These are phyloP conservation scores for Ricinus communis DNA, from an alignment of 345 rosid genomes.

Conservation along the genomic window DNA sequence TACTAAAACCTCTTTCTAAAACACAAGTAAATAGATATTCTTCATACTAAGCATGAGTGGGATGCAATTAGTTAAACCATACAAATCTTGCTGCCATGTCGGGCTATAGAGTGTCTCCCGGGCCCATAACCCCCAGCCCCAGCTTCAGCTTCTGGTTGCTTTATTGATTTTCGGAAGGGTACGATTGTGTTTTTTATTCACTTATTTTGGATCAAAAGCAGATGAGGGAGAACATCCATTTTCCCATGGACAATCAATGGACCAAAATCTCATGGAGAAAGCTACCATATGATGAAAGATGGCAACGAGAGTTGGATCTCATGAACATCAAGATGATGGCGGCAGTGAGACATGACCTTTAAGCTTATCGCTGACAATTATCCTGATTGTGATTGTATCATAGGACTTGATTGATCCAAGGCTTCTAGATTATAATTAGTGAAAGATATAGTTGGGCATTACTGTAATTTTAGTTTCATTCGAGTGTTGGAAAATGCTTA, in stretches of 20 bases:
- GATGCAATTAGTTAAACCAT: not conserved
- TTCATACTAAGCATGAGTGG: too few relatives aligned
- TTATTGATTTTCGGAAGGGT: conserved; percentile 21
- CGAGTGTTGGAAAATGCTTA: conserved; percentile 6
- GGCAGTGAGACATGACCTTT: conserved; percentile 8
- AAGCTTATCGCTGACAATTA: conserved; percentile 8
- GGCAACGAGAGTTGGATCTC: conserved; percentile 15
- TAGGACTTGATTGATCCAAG: conserved; percentile 3
- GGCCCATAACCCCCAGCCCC: too few relatives aligned
- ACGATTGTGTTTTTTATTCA: conserved; percentile 13
- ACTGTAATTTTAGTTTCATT: conserved; percentile 23
- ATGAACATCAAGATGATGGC: conserved; percentile 18
- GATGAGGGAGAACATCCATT: conserved; percentile 38
- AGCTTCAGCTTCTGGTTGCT: not conserved
- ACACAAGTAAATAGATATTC: not conserved
- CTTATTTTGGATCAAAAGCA: conserved; percentile 36
- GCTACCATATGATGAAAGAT: conserved; percentile 31
- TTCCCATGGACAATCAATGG: conserved; percentile 35
- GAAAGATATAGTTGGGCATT: conserved; percentile 13
- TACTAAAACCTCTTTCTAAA: too few relatives aligned
- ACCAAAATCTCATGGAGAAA: conserved; percentile 39
- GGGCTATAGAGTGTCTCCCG: not conserved
- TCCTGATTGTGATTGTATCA: conserved; percentile 4
- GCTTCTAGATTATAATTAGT: not conserved
- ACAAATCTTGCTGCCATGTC: not conserved